Conservation (phyloP, 352 stramenopile genomes). For the Globisporangium sylvaticum region DNA sequence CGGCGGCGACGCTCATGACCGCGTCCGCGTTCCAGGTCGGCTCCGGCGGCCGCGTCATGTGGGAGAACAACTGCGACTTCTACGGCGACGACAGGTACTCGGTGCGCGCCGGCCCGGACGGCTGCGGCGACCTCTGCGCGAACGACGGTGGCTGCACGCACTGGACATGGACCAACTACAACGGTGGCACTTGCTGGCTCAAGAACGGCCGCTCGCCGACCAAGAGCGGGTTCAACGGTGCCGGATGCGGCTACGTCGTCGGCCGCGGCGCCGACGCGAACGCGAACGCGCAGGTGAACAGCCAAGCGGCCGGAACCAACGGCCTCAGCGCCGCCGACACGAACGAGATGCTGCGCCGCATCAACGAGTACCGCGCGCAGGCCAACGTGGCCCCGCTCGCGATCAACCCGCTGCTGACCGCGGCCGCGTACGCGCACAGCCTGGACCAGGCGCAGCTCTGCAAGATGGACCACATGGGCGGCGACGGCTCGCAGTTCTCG, state of each 20-base stretch:
- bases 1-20: background rate
- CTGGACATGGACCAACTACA: slow-evolving; percentile 53
- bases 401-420: slow-evolving; percentile 31
- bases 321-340: slow-evolving; percentile 30
- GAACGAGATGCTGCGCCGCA: slow-evolving; percentile 38
- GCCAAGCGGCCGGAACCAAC: slow-evolving; percentile 18
- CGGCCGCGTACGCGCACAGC: slow-evolving; percentile 35
- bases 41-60: slow-evolving; percentile 32
- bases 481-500: slow-evolving; percentile 31
- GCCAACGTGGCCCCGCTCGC: slow-evolving; percentile 29
- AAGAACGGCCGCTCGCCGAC: slow-evolving; percentile 25
- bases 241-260: slow-evolving; percentile 36
- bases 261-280: slow-evolving; percentile 20
- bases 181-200: slow-evolving; percentile 53
- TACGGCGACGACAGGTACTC: slow-evolving; percentile 25
- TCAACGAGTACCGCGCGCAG: slow-evolving; percentile 50
- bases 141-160: slow-evolving; percentile 31
- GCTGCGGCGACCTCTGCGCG: slow-evolving; percentile 18
- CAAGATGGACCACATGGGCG: slow-evolving; percentile 39
- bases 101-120: slow-evolving; percentile 5
- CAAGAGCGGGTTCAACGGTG: slow-evolving; percentile 20
- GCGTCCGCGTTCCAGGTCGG: slow-evolving; percentile 2
- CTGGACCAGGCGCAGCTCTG: slow-evolving; percentile 35
- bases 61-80: slow-evolving; percentile 44
- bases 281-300: background rate